phyloP scores from a whole-genome alignment of 2,329 filamentous ascomycete genomes.

The Nothomitra cinnamomea region DNA sequence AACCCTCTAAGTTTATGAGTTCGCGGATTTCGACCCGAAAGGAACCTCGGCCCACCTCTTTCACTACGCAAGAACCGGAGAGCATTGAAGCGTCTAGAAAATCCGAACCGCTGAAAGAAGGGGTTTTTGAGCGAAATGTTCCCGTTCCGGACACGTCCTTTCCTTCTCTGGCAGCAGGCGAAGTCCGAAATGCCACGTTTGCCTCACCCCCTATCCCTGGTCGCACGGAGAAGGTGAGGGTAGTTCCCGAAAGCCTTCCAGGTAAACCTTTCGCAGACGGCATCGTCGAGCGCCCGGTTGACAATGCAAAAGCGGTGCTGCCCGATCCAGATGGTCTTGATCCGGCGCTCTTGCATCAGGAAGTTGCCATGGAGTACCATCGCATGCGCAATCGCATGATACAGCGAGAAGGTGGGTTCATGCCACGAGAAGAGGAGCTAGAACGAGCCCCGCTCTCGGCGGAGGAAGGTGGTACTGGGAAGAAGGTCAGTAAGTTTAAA shows the following conservation, averaged over 20 bases:
- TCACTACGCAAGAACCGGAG: conserved; percentile 5
- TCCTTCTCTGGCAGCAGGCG: conserved; percentile 10
- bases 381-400: conserved; percentile 69
- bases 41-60: conserved; percentile 4
- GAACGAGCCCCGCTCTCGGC: conserved; percentile 43
- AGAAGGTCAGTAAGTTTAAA: conserved; percentile 56
- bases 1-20: conserved; percentile 28
- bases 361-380: conserved; percentile 72
- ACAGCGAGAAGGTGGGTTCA: conserved; percentile 65
- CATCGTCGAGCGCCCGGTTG: conserved; percentile 5
- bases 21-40: conserved; percentile 11
- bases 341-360: conserved; percentile 51
- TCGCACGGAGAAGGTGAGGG: neutral
- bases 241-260: conserved; percentile 2
- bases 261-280: neutral
- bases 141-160: conserved; percentile 3
- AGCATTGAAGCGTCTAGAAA: conserved; percentile 1
- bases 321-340: conserved; percentile 50
- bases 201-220: neutral
- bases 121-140: neutral
- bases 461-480: conserved; percentile 44
- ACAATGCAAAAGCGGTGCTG: conserved; percentile 14
- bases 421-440: conserved; percentile 47
- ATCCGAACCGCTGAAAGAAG: neutral
- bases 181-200: conserved; percentile 13